These are phyloP conservation scores for Amanita jacksonii DNA, from an alignment of 768 basidiomycete genomes.

Conservation along the genomic window DNA sequence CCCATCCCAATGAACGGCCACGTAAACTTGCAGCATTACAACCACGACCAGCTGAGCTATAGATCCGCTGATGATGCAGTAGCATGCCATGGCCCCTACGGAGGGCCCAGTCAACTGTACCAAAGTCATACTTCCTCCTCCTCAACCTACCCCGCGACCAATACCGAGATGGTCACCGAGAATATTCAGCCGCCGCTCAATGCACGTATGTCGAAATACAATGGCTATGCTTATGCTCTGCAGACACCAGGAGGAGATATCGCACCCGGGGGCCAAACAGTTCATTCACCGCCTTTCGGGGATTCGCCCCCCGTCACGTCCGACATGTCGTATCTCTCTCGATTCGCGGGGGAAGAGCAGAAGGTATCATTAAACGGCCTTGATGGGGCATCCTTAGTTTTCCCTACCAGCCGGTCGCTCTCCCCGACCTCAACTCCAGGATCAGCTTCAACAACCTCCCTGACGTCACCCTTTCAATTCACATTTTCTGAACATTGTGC, in stretches of 20 bases:
- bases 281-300: slow-evolving; percentile 8
- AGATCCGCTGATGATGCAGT: slow-evolving; percentile 36
- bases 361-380: slow-evolving; percentile 42
- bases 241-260: slow-evolving; percentile 44
- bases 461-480: slow-evolving; percentile 62
- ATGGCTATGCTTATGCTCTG: slow-evolving; percentile 35
- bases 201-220: slow-evolving; percentile 44
- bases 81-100: slow-evolving; percentile 35
- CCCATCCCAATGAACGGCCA: slow-evolving; percentile 26
- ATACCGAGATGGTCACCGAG: slow-evolving; percentile 21
- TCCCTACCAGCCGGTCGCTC: slow-evolving; percentile 59
- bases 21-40: slow-evolving; percentile 25
- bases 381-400: slow-evolving; percentile 48
- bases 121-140: slow-evolving; percentile 41
- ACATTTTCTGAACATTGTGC: slow-evolving; percentile 46
- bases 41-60: slow-evolving; percentile 34
- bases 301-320: slow-evolving; percentile 42
- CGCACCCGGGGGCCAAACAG: neutral
- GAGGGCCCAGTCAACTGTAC: slow-evolving; percentile 29
- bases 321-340: slow-evolving; percentile 37
- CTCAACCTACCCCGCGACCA: slow-evolving; percentile 21
- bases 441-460: slow-evolving; percentile 51
- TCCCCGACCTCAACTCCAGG: slow-evolving; percentile 59
- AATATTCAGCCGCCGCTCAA: slow-evolving; percentile 20
- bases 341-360: slow-evolving; percentile 45